Percentiles rank a stretch among this genome's conserved stretches.
Evolutionary conservation across 2,329 filamentous ascomycete species (phyloP).

Genomic region (Plenodomus tracheiphilus): DNA sequence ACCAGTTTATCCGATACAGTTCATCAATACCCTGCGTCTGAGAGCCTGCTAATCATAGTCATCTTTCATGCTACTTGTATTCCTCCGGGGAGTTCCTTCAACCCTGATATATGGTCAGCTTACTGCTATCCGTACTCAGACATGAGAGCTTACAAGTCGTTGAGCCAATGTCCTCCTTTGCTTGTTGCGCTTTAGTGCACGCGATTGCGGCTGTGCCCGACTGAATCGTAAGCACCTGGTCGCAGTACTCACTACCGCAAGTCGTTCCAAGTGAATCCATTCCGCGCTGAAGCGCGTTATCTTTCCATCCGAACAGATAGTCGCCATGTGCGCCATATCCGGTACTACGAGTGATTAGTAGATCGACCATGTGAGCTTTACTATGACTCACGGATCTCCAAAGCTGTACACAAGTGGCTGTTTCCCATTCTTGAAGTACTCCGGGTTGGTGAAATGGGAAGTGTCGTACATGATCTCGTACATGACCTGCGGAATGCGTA

Average conservation of each 20-base stretch:
- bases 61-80: not conserved
- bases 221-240: conserved; percentile 30
- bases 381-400: conserved; percentile 24
- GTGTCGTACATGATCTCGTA: conserved; percentile 54
- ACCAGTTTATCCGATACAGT: too few relatives aligned
- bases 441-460: conserved; percentile 23
- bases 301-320: conserved; percentile 36
- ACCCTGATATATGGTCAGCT: not conserved
- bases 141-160: conserved; percentile 1
- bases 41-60: not conserved
- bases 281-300: conserved; percentile 30
- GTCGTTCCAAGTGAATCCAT: conserved; percentile 36
- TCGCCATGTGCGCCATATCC: conserved; percentile 27
- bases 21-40: too few relatives aligned
- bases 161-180: conserved; percentile 27
- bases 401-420: conserved; percentile 36
- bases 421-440: conserved; percentile 26
- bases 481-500: conserved; percentile 52
- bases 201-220: conserved; percentile 33
- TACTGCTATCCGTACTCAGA: not conserved
- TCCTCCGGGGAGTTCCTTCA: not conserved
- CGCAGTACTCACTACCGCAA: conserved; percentile 22
- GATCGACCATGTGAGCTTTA: not conserved
- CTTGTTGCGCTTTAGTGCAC: conserved; percentile 32
- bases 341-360: conserved; percentile 5